A percentile compares a stretch with the other conserved stretches of the same genome.
phyloP scores from a whole-genome alignment of 495 filamentous ascomycete species.

The Cryomyces minteri region DNA sequence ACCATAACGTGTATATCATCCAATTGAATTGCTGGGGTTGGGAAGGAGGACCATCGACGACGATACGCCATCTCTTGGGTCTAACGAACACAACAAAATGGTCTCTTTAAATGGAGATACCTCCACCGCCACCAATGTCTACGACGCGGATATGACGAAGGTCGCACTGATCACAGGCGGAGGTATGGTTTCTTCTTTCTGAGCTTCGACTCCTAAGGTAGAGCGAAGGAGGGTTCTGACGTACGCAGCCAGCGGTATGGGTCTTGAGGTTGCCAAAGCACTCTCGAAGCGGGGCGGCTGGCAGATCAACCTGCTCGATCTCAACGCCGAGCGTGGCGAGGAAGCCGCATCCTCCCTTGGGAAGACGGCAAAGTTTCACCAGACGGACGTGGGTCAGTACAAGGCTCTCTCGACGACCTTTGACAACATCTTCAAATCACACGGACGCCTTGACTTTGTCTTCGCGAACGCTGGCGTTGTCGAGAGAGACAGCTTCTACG shows the following conservation, averaged over 20 bases:
- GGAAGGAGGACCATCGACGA: no score
- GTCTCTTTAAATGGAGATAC: no score
- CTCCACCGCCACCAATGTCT: neutral
- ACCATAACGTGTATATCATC: no score
- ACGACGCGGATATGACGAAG: constrained; percentile 1
- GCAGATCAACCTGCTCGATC: constrained; percentile 13
- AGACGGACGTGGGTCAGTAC: constrained; percentile 14
- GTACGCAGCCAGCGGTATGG: constrained; percentile 13
- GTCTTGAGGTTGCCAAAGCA: constrained; percentile 15
- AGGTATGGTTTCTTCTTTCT: neutral
- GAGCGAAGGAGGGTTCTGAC: neutral
- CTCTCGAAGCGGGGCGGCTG: constrained; percentile 10
- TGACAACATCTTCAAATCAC: constrained; percentile 7
- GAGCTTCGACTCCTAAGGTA: neutral
- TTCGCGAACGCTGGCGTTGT: constrained; percentile 19
- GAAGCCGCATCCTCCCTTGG: constrained; percentile 6
- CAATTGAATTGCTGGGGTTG: no score
- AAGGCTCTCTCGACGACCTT: constrained; percentile 9
- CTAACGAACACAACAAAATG: no score
- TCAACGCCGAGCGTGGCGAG: constrained; percentile 8
- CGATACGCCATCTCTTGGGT: no score
- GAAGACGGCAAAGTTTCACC: constrained; percentile 8
- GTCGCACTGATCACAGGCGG: constrained; percentile 12
- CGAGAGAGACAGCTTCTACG: constrained; percentile 14
- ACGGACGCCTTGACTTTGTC: constrained; percentile 16